phyloP scores from a whole-genome alignment of 2,329 filamentous ascomycete species.

The Stylonectria norvegica region DNA sequence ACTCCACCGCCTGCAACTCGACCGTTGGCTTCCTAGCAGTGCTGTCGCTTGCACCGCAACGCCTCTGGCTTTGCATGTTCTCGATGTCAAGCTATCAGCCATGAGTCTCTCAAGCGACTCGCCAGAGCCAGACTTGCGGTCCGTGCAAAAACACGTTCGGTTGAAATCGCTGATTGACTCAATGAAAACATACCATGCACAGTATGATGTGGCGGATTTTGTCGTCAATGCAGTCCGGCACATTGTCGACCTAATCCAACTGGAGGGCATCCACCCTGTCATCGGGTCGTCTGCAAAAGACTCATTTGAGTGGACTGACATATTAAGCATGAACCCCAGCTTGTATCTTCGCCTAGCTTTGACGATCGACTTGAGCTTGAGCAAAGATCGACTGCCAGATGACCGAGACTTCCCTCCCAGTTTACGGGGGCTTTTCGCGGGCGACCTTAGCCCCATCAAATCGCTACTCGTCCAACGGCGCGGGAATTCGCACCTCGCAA shows the following conservation, averaged over 20 bases:
- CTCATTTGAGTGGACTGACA: slow-evolving; percentile 3
- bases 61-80: neutral
- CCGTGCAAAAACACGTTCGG: neutral
- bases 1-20: neutral
- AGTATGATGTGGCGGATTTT: neutral
- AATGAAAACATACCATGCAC: slow-evolving; percentile 1
- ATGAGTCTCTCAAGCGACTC: neutral
- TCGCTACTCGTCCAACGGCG: neutral
- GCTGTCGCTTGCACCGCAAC: slow-evolving; percentile 6
- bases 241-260: neutral
- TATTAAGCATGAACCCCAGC: slow-evolving; percentile 2
- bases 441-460: neutral
- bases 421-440: neutral
- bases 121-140: neutral
- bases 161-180: slow-evolving; percentile 1
- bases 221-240: slow-evolving; percentile 4
- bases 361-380: slow-evolving; percentile 2
- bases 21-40: slow-evolving; percentile 7
- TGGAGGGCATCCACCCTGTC: neutral
- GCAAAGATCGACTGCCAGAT: neutral
- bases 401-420: slow-evolving; percentile 1
- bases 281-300: neutral
- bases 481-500: too few relatives aligned
- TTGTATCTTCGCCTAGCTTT: slow-evolving; percentile 5
- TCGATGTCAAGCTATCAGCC: slow-evolving; percentile 4